These are phyloP conservation scores for Carnegiea gigantea DNA, from an alignment of 179 eudicot genomes.

Conservation along the genomic window DNA sequence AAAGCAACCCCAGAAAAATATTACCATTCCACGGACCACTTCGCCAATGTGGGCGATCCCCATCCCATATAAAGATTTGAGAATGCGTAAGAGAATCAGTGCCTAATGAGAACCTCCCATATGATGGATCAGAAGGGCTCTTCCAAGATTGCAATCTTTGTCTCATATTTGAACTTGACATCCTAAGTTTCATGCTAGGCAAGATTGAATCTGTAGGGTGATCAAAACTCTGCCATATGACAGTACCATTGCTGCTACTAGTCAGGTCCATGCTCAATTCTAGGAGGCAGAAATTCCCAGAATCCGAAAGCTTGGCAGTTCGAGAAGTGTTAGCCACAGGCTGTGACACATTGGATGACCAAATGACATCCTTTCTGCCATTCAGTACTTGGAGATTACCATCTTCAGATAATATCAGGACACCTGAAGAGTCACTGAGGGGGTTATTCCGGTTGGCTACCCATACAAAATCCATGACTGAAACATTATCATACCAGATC, in stretches of 20 bases:
- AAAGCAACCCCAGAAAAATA: slow-evolving; percentile 34
- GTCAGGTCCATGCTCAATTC: not conserved
- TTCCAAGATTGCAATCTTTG: slow-evolving; percentile 29
- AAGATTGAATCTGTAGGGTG: slow-evolving; percentile 38
- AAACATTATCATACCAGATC: slow-evolving; percentile 30
- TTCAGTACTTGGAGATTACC: slow-evolving; percentile 31
- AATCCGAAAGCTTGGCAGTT: slow-evolving; percentile 40
- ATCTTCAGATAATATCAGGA: slow-evolving; percentile 23
- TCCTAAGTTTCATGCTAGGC: slow-evolving; percentile 32
- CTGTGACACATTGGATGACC: slow-evolving; percentile 37
- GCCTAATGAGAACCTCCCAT: slow-evolving; percentile 32
- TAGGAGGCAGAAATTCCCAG: slow-evolving; percentile 46
- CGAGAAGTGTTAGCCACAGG: not conserved
- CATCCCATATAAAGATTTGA: slow-evolving; percentile 32
- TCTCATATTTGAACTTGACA: slow-evolving; percentile 13
- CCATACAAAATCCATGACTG: slow-evolving; percentile 23
- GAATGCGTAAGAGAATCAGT: slow-evolving; percentile 24
- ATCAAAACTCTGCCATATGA: slow-evolving; percentile 57
- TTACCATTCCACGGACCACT: slow-evolving; percentile 48
- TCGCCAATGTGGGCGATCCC: slow-evolving; percentile 31
- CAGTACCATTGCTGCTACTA: slow-evolving; percentile 17
- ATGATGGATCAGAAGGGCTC: slow-evolving; percentile 38
- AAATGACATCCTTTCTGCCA: slow-evolving; percentile 21
- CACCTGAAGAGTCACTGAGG: slow-evolving; percentile 28
- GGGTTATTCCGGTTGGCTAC: slow-evolving; percentile 38